Evolutionary conservation across 352 stramenopile species (phyloP).

Genomic region (Phytophthora citricola): DNA sequence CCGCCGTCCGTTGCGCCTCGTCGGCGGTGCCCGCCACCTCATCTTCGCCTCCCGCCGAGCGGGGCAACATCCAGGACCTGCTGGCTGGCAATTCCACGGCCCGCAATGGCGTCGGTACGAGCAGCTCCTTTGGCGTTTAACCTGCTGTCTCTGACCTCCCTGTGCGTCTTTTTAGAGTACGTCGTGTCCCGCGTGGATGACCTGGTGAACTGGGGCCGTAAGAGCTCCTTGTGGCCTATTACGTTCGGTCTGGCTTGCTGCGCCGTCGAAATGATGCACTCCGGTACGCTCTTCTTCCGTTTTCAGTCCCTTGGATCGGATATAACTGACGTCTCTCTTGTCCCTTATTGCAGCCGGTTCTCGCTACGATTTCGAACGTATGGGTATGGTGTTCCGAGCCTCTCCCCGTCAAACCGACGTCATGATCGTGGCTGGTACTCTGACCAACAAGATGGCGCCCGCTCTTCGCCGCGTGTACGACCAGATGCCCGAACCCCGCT

Average conservation of each 20-base stretch:
- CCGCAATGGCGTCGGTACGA: conserved; percentile 80
- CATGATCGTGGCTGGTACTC: conserved; percentile 99
- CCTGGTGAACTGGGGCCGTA: conserved; percentile 98
- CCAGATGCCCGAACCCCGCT: conserved; percentile 99
- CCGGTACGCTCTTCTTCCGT: conserved; percentile 51
- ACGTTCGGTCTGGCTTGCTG: conserved; percentile 99
- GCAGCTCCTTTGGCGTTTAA: neutral
- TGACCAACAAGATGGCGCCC: conserved; percentile 99
- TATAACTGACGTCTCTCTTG: neutral
- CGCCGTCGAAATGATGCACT: conserved; percentile 99
- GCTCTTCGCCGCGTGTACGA: conserved; percentile 97
- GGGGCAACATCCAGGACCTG: conserved; percentile 77
- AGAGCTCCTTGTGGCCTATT: conserved; percentile 98
- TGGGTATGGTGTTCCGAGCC: conserved; percentile 98
- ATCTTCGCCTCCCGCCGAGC: conserved; percentile 45
- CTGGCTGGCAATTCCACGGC: conserved; percentile 70
- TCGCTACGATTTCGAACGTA: conserved; percentile 98
- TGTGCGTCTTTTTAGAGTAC: conserved; percentile 87
- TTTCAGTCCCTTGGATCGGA: neutral
- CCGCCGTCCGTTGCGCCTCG: conserved; percentile 35
- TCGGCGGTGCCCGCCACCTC: conserved; percentile 26
- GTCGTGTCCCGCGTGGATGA: conserved; percentile 98
- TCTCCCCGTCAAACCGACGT: conserved; percentile 96
- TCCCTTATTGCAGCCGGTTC: conserved; percentile 40
- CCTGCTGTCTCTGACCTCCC: neutral